Base-by-base conservation (phyloP, 495 filamentous ascomycete genomes). In the Neurospora intermedia region DNA sequence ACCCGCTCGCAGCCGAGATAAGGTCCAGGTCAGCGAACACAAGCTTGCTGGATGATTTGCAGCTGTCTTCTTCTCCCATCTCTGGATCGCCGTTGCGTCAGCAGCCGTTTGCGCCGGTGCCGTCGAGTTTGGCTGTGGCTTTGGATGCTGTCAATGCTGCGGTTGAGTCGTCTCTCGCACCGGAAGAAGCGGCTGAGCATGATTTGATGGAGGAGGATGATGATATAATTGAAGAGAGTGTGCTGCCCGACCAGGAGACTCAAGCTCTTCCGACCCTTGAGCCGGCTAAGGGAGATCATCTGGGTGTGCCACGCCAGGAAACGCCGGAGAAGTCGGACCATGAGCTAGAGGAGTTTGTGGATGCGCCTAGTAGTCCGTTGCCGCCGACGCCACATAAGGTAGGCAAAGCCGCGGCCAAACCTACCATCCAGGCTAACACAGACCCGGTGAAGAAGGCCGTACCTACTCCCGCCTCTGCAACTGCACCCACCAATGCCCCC, bases 1-100 rank as follows among this genome's bases (percentile, higher is more conserved):
- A 98, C 43, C 77, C 82, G 1, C 72, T 87, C 40, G 81, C 84
- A 31, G 81, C 81, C 11, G 84, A 86, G 74, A 86, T 87, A 75
- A 74, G 78, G 42, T 83, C 84, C 20, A 80, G 81, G 42, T 83
- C 82, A 45, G 79, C 75, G 18, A 83, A 77, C 69, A 80, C 75
- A 42, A 82, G 74, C 71, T 69, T 84, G 13, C 73, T 85, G n/a
- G 81, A 84, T 27, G 83, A 83, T 20, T 85, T 83, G 77, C 81
- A 83, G 15, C 80, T 85, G 40, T 82, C 82, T 9, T 86, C 84
- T 2, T 85, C 85, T 7, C 84, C 84, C 9, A 73, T 84, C 16
- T 82, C 80, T 0, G 84, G 84, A 7, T 86, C 85, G 4, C 85
- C 85, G 39, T 66, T 66, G 54, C 11, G 54, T 0, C 54, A 66